These are phyloP conservation scores for Phytophthora pini DNA, from an alignment of 352 stramenopile genomes.

Conservation along the genomic window DNA sequence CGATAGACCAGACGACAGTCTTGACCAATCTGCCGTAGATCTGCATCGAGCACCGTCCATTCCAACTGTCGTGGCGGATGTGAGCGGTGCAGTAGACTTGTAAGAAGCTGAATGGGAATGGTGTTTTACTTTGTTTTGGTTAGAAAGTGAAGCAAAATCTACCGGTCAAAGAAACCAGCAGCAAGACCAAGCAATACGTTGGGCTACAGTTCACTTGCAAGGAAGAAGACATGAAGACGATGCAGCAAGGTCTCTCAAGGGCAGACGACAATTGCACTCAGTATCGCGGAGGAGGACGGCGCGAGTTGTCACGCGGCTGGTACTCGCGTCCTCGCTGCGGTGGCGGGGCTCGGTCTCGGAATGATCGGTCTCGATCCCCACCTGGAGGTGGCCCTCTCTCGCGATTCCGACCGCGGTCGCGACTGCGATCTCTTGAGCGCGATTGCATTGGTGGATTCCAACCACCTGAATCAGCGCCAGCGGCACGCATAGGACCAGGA, in stretches of 20 bases:
- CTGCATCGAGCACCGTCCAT: conserved; percentile 28
- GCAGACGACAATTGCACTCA: conserved; percentile 22
- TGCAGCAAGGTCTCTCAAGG: conserved; percentile 8
- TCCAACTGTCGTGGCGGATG: conserved; percentile 37
- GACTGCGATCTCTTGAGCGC: conserved; percentile 50
- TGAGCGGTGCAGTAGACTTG: conserved; percentile 39
- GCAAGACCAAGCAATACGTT: conserved; percentile 10
- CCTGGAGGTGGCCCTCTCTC: conserved; percentile 28
- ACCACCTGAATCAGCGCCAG: conserved; percentile 33
- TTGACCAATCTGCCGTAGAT: conserved; percentile 16
- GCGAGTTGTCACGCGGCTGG: conserved; percentile 37
- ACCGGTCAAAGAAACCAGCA: conserved; percentile 10
- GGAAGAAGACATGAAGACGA: conserved; percentile 2
- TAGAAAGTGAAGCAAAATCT: conserved; percentile 25
- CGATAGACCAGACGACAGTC: conserved; percentile 19
- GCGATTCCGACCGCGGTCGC: conserved; percentile 54
- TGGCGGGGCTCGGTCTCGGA: conserved; percentile 38
- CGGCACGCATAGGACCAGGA: conserved; percentile 32
- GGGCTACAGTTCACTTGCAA: conserved; percentile 16
- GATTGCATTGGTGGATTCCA: conserved; percentile 36
- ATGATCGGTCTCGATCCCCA: conserved; percentile 39
- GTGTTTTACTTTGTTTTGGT: too few relatives aligned
- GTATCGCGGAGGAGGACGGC: conserved; percentile 41
- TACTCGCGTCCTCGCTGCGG: conserved; percentile 39
- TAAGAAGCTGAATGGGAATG: conserved; percentile 6